Evolutionary conservation across 2,329 filamentous ascomycete genomes (phyloP), one percentile per base, ranked within the genome.

Genomic region (Colletotrichum abscissum): DNA sequence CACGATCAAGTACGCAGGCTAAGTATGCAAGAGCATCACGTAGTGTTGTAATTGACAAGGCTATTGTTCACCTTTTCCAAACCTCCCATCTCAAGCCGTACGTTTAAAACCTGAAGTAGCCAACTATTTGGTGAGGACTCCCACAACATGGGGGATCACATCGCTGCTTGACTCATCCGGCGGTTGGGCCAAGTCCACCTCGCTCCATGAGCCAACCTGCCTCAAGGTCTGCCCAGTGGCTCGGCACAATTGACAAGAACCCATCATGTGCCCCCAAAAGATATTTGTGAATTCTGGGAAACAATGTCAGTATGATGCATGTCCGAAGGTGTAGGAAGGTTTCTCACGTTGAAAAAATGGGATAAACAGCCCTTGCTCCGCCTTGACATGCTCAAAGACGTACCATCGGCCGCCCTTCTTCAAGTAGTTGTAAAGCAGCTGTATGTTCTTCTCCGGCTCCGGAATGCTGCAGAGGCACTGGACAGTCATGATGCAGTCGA

Each of bases 401-500:
- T 88, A 86, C 86, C 87, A 88, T 33, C 84, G 80, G 0, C 88
- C 88, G 8, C 88, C 88, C 2, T 85, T 84, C 78, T 86, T 88
- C 58, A 90, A 79, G 66, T 85, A 83, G 22, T 80, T 77, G 78
- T 88, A 89, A 35, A 89, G 78, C 75, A 85, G 83, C 64, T 77
- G 78, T 60, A 88, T 84, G 58, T 88, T 85, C 54, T 78, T 76
- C 77, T 85, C 77, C 1, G 87, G 88, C 0, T 86, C 83, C 0
- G 88, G 88, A 69, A 89, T 88, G 73, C 84, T 86, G 81, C 88
- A 90, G 14, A 90, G 81, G 66, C 87, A 88, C 73, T 89, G 82
- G 19, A 89, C 78, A 1, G 86, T 86, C 57, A 89, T 85, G 71
- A 89, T 84, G 76, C 83, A 85, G 74, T 87, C 85, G n/a, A 86